Base-by-base conservation (phyloP, 805 yeast species). In the Debaryomyces hansenii region DNA sequence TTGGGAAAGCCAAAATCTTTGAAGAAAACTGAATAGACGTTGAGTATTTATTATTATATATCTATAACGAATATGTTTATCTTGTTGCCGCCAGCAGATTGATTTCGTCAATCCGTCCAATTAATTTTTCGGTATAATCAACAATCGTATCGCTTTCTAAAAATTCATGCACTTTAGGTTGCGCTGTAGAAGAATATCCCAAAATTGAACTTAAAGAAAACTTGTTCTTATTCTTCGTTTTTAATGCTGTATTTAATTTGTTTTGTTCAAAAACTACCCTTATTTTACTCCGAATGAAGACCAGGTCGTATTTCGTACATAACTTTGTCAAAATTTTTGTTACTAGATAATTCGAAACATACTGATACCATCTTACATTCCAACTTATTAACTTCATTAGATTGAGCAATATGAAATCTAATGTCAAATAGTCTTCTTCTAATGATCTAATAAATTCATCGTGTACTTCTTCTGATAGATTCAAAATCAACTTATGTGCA, bases 321-420 rank as follows among this genome's bases (percentile, higher is more conserved):
- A 77, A 55, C 47, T 75, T 73, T 44, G 66, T 62, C 42, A 85
- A 55, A 4, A 80, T 73, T 15, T 74, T 66, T 7, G 70, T 55
- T 20, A 60, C 46, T 75, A 75, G 42, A 61, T 69, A 29, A 66
- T 57, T 55, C 59, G 82, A 69, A 69, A 78, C 49, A 74, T 81
- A 53, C 78, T 83, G 62, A 57, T 85, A 85, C 77, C 84, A 87
- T 38, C 91, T 70, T 32, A 78, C 64, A 48, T 82, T 77, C 78
- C 86, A 87, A 46, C 87, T 77, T 18, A 83, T 67, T 27, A 78
- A 64, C 51, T 77, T 77, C 48, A 80, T 67, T 31, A 82, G 56
- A 32, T 60, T 56, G 16, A 70, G 55, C 35, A 72, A 49, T 2
- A 72, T 53, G 29, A 63, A 66, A 40, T 70, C 75, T 14, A 72